Evolutionary conservation across 2,329 filamentous ascomycete genomes (phyloP), one percentile per base, ranked within the genome.

Genomic region (Phialophora verrucosa): DNA sequence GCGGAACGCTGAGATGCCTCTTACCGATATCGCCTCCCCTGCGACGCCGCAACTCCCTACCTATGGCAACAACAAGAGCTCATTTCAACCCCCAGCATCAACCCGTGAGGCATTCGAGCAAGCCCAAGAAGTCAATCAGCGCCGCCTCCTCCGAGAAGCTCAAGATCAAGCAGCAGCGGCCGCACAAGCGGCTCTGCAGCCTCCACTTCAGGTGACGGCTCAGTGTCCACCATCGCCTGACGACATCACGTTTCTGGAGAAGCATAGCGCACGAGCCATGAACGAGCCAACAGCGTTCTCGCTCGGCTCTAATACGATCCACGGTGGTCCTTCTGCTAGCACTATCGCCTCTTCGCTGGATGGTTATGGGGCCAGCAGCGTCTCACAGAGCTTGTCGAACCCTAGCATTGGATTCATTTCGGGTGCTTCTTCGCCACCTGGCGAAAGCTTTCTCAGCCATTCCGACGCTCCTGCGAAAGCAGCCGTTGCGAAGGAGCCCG

Each of bases 381-480:
- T 82, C 72, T 82, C 80, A 31, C 79, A 81, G 59, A 81, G 78
- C 70, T 78, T 79, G 49, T 82, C 81, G 8, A 79, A 82, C 67
- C 80, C 80, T 4, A 82, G 80, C 69, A 81, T 82, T 38, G 80
- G 80, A 3, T 80, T 80, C 11, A 79, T 81, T 17, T 82, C 80
- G 0, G 79, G 79, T 31, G 80, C 79, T 12, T 82, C 81, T 0
- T 82, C 81, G 25, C 75, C 81, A 29, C 82, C 80, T 11, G 77
- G 76, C 7, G 79, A 81, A 61, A 75, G 76, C 0, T 71, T 85
- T 83, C 61, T 80, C 75, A 65, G 50, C 38, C 62, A 59, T 42
- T 59, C 57, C 23, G 61, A 67, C 4, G 50, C 55, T n/a, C 60
- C 65, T 11, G 62, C 49, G 11, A 60, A 68, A 17, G 20, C 53